A percentile compares a stretch with the other conserved stretches of the same genome.
Conservation (phyloP, 2,329 filamentous ascomycete genomes). For the Gaeumannomyces tritici region DNA sequence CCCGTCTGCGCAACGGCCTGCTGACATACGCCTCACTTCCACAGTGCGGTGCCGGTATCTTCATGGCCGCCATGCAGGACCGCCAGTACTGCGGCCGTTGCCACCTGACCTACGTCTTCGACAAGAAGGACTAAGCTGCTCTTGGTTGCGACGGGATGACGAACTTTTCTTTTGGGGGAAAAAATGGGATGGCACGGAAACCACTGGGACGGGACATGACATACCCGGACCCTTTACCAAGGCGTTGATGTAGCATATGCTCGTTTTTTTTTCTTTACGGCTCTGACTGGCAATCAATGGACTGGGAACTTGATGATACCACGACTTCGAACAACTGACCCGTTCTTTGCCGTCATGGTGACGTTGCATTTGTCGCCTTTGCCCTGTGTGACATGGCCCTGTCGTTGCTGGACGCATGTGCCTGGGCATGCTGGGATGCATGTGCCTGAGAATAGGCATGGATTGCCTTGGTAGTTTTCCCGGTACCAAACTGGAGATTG, state of each 20-base stretch:
- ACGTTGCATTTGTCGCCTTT: not conserved
- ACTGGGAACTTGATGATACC: slow-evolving; percentile 3
- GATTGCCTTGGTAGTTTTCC: not conserved
- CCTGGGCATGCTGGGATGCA: not conserved
- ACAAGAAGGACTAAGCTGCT: slow-evolving; percentile 45
- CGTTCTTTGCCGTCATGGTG: not conserved
- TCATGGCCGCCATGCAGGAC: slow-evolving; percentile 99
- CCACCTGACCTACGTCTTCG: slow-evolving; percentile 66
- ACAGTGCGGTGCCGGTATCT: slow-evolving; percentile 98
- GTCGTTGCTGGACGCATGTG: not conserved
- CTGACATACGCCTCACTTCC: not conserved
- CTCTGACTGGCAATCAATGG: slow-evolving; percentile 5
- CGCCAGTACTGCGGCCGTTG: slow-evolving; percentile 88
- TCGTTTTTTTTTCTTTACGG: slow-evolving; percentile 7
- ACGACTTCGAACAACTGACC: not conserved
- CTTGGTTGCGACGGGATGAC: slow-evolving; percentile 1
- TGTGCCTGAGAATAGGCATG: not conserved
- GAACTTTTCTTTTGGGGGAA: slow-evolving; percentile 7
- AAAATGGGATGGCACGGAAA: slow-evolving; percentile 8
- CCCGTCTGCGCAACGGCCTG: not conserved
- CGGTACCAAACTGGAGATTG: not conserved
- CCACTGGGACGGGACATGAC: slow-evolving; percentile 12
- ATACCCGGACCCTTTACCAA: slow-evolving; percentile 17
- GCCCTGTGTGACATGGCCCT: not conserved
- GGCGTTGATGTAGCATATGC: slow-evolving; percentile 25